Conservation (phyloP, 495 filamentous ascomycete genomes). For the Cercophora sp. region DNA sequence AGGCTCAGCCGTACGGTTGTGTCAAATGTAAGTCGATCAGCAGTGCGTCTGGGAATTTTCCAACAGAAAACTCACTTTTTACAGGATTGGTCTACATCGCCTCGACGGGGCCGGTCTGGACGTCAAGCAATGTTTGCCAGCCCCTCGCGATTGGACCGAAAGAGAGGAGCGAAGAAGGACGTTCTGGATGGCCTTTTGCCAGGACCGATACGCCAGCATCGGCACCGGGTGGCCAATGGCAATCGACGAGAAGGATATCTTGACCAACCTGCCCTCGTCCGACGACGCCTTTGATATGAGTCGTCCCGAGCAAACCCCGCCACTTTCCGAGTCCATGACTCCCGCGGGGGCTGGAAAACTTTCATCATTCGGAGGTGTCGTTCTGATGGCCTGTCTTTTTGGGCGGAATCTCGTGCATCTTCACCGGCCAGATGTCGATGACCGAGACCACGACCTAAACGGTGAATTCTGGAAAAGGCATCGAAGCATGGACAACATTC, state of each 20-base stretch:
- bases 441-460: constrained; percentile 82
- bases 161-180: constrained; percentile 84
- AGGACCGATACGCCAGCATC: constrained; percentile 91
- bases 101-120: constrained; percentile 82
- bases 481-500: constrained; percentile 79
- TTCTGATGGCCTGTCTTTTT: constrained; percentile 82
- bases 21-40: constrained; percentile 59
- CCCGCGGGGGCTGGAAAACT: constrained; percentile 66
- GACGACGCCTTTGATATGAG: constrained; percentile 87
- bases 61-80: constrained; percentile 14
- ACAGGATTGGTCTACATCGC: constrained; percentile 79
- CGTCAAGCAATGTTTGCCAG: constrained; percentile 85
- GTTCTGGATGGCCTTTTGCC: constrained; percentile 90
- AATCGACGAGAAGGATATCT: constrained; percentile 87
- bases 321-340: constrained; percentile 68
- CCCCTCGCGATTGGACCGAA: constrained; percentile 89
- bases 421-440: constrained; percentile 80
- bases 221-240: constrained; percentile 97
- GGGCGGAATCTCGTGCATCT: constrained; percentile 93
- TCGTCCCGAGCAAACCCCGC: constrained; percentile 63
- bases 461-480: constrained; percentile 97
- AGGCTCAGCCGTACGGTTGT: constrained; percentile 69
- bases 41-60: too few relatives aligned
- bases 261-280: constrained; percentile 76
- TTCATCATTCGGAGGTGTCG: constrained; percentile 75